These are phyloP conservation scores for Neospora caninum DNA, from an alignment of 169 alveolate species.

Conservation along the genomic window DNA sequence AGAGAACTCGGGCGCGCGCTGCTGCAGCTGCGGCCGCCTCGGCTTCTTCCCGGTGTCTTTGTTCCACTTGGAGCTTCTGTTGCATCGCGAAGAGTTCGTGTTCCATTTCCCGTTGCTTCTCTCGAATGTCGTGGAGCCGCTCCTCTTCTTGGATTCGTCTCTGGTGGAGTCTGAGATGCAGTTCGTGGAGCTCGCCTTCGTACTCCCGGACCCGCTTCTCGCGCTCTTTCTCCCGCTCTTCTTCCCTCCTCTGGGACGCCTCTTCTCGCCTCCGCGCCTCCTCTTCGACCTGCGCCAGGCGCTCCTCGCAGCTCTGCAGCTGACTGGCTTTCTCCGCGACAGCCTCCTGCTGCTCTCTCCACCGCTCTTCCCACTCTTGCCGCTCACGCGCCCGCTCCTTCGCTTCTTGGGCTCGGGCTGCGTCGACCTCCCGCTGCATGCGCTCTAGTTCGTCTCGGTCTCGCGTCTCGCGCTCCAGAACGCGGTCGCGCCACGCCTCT, in stretches of 20 bases:
- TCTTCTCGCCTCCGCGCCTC: background rate
- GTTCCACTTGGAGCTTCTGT: background rate
- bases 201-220: conserved; percentile 1
- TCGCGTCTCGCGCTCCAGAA: background rate
- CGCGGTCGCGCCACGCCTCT: background rate
- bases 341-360: background rate
- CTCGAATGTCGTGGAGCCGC: background rate
- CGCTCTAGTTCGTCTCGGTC: background rate
- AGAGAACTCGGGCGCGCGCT: background rate
- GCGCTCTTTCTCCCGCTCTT: background rate
- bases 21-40: background rate
- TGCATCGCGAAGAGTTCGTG: background rate
- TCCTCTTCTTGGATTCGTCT: background rate
- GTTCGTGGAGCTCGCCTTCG: conserved; percentile 12
- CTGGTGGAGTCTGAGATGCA: background rate
- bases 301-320: background rate
- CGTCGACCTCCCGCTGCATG: background rate
- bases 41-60: background rate
- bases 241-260: background rate
- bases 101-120: background rate
- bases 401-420: background rate
- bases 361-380: background rate
- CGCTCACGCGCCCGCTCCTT: background rate
- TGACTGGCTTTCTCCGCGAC: background rate
- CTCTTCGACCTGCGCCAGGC: background rate